Base-by-base conservation (phyloP, 1,139 yeast genomes). In the Lipomyces yarrowii region DNA sequence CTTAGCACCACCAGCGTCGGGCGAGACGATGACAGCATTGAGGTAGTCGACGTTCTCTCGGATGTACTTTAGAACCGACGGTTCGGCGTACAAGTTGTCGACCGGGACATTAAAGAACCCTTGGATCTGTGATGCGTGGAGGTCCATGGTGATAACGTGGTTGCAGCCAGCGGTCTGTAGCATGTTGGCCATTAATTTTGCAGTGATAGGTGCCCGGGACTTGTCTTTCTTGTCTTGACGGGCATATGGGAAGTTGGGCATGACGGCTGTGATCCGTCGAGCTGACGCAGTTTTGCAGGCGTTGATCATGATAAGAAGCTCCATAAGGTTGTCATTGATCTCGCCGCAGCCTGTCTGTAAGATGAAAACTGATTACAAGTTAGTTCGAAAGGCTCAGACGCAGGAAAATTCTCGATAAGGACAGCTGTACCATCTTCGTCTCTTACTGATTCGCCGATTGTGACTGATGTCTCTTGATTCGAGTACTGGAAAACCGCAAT, bases 1-100 rank as follows among this genome's bases (percentile, higher is more conserved):
- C 79, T 94, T 94, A 68, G 99, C 99, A 67, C 99, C 99, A 74
- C 99, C 99, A 3, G 99, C 99, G 81, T 94, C 99, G 2, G 99
- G 99, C 0, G 98, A 91, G 30, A 92, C 91, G 68, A 94, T 89
- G 67, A 93, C 91, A 51, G 96, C 87, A 70, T 91, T 87, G 56
- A 85, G 82, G 73, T 79, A 80, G 74, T 83, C 87, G 67, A 90
- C 84, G 71, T 87, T 84, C 73, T 91, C 97, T 71, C 86, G 86
- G 70, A 94, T 91, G 76, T 91, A 93, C 75, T 94, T 84, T 67
- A 93, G 91, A 51, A 91, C 97, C 73, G 91, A 87, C 64, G 98
- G 99, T 78, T 94, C 98, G 39, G 97, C 98, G 74, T 93, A 94
- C 73, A 94, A 81, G 78, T 94, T 94, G 79, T 94, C 99, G 37